Base-by-base conservation (phyloP, 2,329 filamentous ascomycete genomes). In the Colletotrichum karsti region DNA sequence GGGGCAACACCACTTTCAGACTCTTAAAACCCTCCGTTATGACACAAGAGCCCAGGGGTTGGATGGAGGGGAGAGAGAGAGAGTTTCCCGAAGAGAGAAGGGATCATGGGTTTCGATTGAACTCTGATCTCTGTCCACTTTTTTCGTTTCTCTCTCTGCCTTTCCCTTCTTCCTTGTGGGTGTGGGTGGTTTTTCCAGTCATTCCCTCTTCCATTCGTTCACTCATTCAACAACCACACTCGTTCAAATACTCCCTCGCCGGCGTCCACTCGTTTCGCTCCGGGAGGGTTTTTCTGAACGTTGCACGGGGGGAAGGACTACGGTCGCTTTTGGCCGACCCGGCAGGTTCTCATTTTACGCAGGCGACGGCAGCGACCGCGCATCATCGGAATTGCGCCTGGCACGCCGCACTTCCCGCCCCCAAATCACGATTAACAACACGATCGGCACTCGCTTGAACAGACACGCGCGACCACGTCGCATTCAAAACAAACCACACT, bases 21-120 rank as follows among this genome's bases (percentile, higher is more conserved):
- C 28, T 63, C 53, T 48, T 58, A 41, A 64, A 48, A 41, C 48
- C 24, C 33, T 39, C 51, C 42, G 22, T 63, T 58, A 67, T 67
- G 59, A 67, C 62, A 54, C 59, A 28, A 53, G 60, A 48, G 50
- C 57, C 57, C 50, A 30, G 57, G 41, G 26, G 18, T 41, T 15
- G 18, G 13, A 37, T 37, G 46, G 15, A 26, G 3, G 15, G 8
- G 24, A 28, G 46, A 26, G 24, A 51, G 26, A 28, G 18, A 57
- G 54, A 57, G 54, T 30, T 37, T 42, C 41, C 35, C 53, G 35
- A 42, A 56, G 30, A 24, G 35, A 56, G 53, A 58, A 58, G 35
- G 60, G 59, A 67, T 58, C 53, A 67, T 67, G 60, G 57, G 60
- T 50, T 54, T 50, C 59, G 59, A 44, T 67, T 64, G 63, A 63